Base-by-base conservation (phyloP, 2,329 filamentous ascomycete genomes). In the Fusarium papillatum region DNA sequence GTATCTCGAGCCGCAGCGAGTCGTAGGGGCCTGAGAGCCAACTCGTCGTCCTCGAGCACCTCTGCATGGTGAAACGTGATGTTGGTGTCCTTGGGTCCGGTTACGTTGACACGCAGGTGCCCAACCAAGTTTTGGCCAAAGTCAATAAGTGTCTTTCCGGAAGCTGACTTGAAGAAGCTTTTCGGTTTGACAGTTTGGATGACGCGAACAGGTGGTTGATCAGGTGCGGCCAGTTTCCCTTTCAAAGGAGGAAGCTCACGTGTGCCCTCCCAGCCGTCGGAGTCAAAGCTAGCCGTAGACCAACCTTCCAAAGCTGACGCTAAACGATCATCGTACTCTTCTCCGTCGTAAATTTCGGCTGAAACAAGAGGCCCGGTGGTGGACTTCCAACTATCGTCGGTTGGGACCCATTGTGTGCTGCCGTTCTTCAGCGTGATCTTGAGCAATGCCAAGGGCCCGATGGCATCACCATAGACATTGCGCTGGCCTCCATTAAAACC, bases 61-160 rank as follows among this genome's bases (percentile, higher is more conserved):
- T 92, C 90, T 2, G 89, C 87, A 73, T 91, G 89, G 0, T 19
- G 80, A 6, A 92, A 80, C 8, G 82, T 84, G 24, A 91, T 85
- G 7, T 81, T 84, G 2, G 84, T 83, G 1, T 85, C 86, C 4
- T 79, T 78, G 0, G 84, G 82, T 0, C 84, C 86, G 39, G 73
- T 73, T 2, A 87, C 79, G 0, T 81, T 78, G 8, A 91, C 68
- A 4, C 81, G 81, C 2, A 90, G 69, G 77, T 85, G 84, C 0
- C 90, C 90, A 1, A 91, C 89, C 0, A 91, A 79, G 70, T 91
- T 91, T 75, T 92, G 89, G 1, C 89, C 89, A 77, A 92, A 91
- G 71, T 92, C 82, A n/a, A 90, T 68, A 4, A 90, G 78, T 0
- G 81, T 85, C 71, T 87, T 88, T 1, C 87, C 86, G 0, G 85